phyloP scores from a whole-genome alignment of 2,329 filamentous ascomycete genomes.

The Ceratocystis huliohia region DNA sequence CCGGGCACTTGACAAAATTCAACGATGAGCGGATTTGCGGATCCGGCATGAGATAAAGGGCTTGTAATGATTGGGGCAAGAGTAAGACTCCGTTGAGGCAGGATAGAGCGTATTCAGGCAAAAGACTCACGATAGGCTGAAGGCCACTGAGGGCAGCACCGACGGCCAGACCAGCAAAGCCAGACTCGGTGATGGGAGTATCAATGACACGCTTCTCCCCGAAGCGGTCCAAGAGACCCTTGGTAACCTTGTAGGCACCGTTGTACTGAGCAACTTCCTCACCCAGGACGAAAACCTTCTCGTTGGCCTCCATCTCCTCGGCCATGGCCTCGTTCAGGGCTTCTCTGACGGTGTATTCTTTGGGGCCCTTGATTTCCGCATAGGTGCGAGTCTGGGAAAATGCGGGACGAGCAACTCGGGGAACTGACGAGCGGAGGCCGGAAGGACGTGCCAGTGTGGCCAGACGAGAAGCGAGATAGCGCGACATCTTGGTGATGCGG shows the following conservation, averaged over 20 bases:
- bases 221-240: conserved; percentile 92
- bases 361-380: conserved; percentile 49
- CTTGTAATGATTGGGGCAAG: neutral
- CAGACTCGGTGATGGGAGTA: conserved; percentile 94
- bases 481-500: conserved; percentile 19
- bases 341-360: conserved; percentile 95
- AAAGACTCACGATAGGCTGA: conserved; percentile 68
- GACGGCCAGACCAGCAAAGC: conserved; percentile 85
- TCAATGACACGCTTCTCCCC: conserved; percentile 96
- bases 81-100: neutral
- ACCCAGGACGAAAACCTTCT: conserved; percentile 89
- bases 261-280: conserved; percentile 99
- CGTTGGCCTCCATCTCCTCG: conserved; percentile 88
- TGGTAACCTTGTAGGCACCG: conserved; percentile 99
- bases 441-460: conserved; percentile 18
- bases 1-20: no score
- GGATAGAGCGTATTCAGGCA: neutral
- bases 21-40: no score
- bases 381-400: conserved; percentile 40
- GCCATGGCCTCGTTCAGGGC: conserved; percentile 95
- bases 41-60: neutral
- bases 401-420: conserved; percentile 19
- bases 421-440: conserved; percentile 14
- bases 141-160: conserved; percentile 90
- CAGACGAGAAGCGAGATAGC: conserved; percentile 20